Conservation (phyloP, 1,284 basidiomycete species). For the Chalciporus sp. region DNA sequence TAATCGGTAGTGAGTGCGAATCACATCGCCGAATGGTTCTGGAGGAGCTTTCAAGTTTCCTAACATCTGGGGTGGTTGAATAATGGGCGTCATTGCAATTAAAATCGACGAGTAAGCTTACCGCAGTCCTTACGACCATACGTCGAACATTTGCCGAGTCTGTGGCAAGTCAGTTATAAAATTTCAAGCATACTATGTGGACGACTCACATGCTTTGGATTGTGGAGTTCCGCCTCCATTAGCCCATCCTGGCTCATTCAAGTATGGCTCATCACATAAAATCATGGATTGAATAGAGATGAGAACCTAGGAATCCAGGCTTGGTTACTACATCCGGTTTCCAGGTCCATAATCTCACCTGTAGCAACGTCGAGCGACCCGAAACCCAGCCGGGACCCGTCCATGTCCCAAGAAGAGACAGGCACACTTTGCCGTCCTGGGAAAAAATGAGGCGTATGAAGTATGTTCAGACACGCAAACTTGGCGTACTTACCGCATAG, state of each 20-base stretch:
- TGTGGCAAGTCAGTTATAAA: conserved; percentile 33
- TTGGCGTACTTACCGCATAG: conserved; percentile 64
- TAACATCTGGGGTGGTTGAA: conserved; percentile 63
- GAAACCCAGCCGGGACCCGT: conserved; percentile 86
- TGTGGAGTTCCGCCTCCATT: conserved; percentile 66
- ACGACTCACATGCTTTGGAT: conserved; percentile 68
- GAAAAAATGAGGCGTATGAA: neutral
- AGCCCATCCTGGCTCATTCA: conserved; percentile 91
- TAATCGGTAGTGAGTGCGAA: conserved; percentile 87
- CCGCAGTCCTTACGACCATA: conserved; percentile 87
- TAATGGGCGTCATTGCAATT: neutral
- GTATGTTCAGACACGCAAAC: neutral
- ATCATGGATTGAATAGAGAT: conserved; percentile 96
- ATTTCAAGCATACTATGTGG: conserved; percentile 2
- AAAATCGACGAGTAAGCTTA: conserved; percentile 38
- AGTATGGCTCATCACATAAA: conserved; percentile 84
- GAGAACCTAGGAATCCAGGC: conserved; percentile 56
- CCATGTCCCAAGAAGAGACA: conserved; percentile 92
- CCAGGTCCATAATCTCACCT: conserved; percentile 45
- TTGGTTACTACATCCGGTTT: conserved; percentile 1
- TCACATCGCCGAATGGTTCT: conserved; percentile 79
- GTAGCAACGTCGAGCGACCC: conserved; percentile 82
- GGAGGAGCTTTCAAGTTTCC: conserved; percentile 81
- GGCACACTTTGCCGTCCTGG: conserved; percentile 88
- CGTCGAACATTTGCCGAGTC: conserved; percentile 86